Conservation (phyloP, 805 yeast genomes). For the Wickerhamiella spandovensis region DNA sequence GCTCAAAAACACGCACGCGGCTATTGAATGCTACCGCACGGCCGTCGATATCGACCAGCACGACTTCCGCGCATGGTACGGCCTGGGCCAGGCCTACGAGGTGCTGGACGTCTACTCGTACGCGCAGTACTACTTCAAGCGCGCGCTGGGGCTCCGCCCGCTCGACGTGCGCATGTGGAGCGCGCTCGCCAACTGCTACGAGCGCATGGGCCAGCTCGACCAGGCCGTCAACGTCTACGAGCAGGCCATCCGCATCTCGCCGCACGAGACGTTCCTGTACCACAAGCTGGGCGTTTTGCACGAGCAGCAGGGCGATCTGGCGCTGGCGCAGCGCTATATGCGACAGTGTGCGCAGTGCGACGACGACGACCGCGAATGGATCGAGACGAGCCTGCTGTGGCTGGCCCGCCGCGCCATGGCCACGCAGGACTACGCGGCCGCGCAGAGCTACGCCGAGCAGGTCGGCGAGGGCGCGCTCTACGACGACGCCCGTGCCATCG, state of each 20-base stretch:
- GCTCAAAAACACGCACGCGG: conserved; percentile 90
- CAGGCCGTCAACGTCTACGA: conserved; percentile 75
- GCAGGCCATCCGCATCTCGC: conserved; percentile 54
- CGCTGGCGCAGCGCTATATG: conserved; percentile 51
- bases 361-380: conserved; percentile 31
- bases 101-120: conserved; percentile 90
- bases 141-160: conserved; percentile 80
- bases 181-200: conserved; percentile 82
- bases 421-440: conserved; percentile 45
- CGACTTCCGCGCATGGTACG: conserved; percentile 97
- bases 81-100: conserved; percentile 95
- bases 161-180: conserved; percentile 92
- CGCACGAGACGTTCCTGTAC: conserved; percentile 40
- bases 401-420: conserved; percentile 56
- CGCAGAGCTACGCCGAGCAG: conserved; percentile 60
- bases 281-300: conserved; percentile 57
- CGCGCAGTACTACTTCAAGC: conserved; percentile 82
- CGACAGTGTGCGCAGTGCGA: conserved; percentile 35
- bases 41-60: conserved; percentile 83
- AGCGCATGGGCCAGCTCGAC: conserved; percentile 51
- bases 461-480: conserved; percentile 70
- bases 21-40: conserved; percentile 84
- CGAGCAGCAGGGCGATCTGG: conserved; percentile 39
- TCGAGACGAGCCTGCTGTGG: conserved; percentile 79
- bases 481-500: conserved; percentile 78